Evolutionary conservation across 345 rosid species (phyloP).

Genomic region (Trapa bicornis): DNA sequence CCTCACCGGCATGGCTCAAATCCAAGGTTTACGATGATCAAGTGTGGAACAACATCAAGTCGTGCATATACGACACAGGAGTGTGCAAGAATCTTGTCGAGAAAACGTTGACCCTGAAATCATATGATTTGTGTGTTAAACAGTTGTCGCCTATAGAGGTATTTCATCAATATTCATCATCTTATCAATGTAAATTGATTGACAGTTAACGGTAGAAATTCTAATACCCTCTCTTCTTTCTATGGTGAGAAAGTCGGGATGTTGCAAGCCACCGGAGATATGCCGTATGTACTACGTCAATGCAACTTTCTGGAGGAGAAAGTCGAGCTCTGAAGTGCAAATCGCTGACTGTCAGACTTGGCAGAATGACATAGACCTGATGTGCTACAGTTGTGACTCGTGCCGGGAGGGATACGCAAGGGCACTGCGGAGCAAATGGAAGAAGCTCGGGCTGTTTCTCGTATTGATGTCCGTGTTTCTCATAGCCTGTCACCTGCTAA

Average conservation of each 20-base stretch:
- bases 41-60: slow-evolving; percentile 48
- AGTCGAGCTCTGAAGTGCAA: not conserved
- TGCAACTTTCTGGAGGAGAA: slow-evolving; percentile 44
- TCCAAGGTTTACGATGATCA: slow-evolving; percentile 24
- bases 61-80: slow-evolving; percentile 41
- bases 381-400: slow-evolving; percentile 51
- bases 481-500: slow-evolving; percentile 34
- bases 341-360: slow-evolving; percentile 41
- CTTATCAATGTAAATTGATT: no score
- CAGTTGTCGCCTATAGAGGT: slow-evolving; percentile 56
- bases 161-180: not conserved
- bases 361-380: slow-evolving; percentile 27
- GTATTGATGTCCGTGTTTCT: slow-evolving; percentile 43
- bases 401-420: slow-evolving; percentile 47
- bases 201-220: no score
- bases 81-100: slow-evolving; percentile 31
- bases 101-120: slow-evolving; percentile 15
- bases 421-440: slow-evolving; percentile 47
- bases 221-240: not conserved
- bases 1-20: slow-evolving; percentile 47
- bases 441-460: slow-evolving; percentile 54
- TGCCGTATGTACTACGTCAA: slow-evolving; percentile 53
- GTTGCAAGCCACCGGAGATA: slow-evolving; percentile 55
- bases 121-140: slow-evolving; percentile 23
- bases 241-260: slow-evolving; percentile 35